These are phyloP conservation scores for Eimeria sp. DNA, from an alignment of 169 alveolate genomes.

Conservation along the genomic window DNA sequence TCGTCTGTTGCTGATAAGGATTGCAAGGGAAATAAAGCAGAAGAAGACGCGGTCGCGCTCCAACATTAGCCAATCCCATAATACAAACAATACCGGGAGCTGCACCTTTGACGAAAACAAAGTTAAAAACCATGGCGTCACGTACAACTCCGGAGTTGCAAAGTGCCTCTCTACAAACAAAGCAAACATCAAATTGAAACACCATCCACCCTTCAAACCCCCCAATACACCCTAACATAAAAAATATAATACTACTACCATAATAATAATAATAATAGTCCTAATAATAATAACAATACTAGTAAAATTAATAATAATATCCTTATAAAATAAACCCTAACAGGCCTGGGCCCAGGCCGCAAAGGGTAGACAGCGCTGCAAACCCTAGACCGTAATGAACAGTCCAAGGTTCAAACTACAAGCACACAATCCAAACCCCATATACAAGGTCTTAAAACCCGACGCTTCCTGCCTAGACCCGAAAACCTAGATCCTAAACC, in stretches of 20 bases:
- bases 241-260: too few species aligned
- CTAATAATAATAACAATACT: too few species aligned
- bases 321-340: too few species aligned
- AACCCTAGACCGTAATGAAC: background rate
- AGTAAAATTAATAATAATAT: too few species aligned
- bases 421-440: background rate
- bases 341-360: too few species aligned
- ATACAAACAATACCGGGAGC: slow-evolving; percentile 82
- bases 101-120: slow-evolving; percentile 88
- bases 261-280: too few species aligned
- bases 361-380: too few species aligned
- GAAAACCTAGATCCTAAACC: background rate
- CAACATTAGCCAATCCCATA: slow-evolving; percentile 85
- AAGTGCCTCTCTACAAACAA: slow-evolving; percentile 81
- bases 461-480: too few species aligned
- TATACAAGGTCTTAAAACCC: background rate
- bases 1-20: slow-evolving; percentile 84
- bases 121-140: slow-evolving; percentile 89
- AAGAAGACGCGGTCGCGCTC: slow-evolving; percentile 86
- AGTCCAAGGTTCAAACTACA: background rate
- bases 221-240: too few species aligned
- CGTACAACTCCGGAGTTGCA: slow-evolving; percentile 89
- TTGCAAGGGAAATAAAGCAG: slow-evolving; percentile 87
- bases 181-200: too few species aligned
- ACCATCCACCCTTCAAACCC: too few species aligned